Base-by-base conservation (phyloP, 2,329 filamentous ascomycete species). In the Colletotrichum theobromicola region DNA sequence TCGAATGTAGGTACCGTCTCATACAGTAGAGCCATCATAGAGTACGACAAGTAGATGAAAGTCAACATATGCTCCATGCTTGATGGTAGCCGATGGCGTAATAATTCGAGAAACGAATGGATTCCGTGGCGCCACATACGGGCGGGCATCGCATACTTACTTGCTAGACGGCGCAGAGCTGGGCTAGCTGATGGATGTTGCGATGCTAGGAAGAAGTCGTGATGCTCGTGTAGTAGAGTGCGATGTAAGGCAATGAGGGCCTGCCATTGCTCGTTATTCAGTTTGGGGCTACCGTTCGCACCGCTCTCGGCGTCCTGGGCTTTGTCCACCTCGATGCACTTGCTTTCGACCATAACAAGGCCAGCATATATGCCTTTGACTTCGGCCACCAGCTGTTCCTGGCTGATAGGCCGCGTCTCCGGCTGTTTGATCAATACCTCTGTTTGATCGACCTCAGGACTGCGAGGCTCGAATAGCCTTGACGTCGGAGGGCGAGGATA, bases 31-130 rank as follows among this genome's bases (percentile, higher is more conserved):
- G 94, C 93, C 90, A 98, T 94, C 91, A 97, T 97, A 4, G 93
- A 94, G 78, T 98, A 98, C 0, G 95, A 93, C 16, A 96, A 84
- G 76, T 97, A 97, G 2, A 98, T 95, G 72, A 98, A 98, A 0
- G 92, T 92, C 0, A 98, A 85, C 95, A 98, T 98, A 72, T 97
- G 94, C 63, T 98, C 95, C 2, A 95, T 85, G 7, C 94, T 95
- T 0, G 88, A 88, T 0, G 96, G 96, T 1, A 98, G 85, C 4
- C 93, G 90, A 77, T 94, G 92, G 1, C 94, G 88, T 0, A 97
- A 83, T 1, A 97, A 82, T 77, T 97, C 95, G 0, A 98, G 87
- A 72, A 97, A 96, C 0, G 92, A 93, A 80, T 97, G 30, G 30
- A 30, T 30, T 6, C 30, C 30, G 30, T 30, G 30, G 30, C 30